phyloP scores from a whole-genome alignment of 2,329 filamentous ascomycete species.

The Aspergillus awamori region DNA sequence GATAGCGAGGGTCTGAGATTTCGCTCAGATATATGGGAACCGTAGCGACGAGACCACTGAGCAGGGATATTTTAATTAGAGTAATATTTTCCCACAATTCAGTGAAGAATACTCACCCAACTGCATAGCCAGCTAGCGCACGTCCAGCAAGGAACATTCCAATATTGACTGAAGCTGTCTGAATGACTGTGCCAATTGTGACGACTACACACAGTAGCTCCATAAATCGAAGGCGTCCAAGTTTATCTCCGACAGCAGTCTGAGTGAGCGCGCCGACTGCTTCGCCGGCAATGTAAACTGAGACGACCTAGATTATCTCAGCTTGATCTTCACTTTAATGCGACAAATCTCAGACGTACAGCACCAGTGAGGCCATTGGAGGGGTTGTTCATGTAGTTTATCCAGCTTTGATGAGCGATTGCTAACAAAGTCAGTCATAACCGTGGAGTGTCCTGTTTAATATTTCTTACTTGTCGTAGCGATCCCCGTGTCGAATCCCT shows the following conservation, averaged over 20 bases:
- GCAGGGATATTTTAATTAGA: not conserved
- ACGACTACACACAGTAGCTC: conserved; percentile 57
- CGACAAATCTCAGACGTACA: conserved; percentile 33
- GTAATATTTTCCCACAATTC: not conserved
- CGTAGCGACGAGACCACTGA: conserved; percentile 53
- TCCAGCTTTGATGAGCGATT: conserved; percentile 63
- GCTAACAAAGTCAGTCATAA: conserved; percentile 36
- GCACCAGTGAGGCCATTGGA: conserved; percentile 59
- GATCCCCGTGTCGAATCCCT: conserved; percentile 64
- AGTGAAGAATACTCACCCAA: conserved; percentile 41
- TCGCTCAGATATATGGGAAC: conserved; percentile 61
- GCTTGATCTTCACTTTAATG: not conserved
- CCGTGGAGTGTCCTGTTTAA: not conserved
- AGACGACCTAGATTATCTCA: conserved; percentile 48
- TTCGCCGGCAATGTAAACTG: conserved; percentile 64
- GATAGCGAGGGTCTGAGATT: conserved; percentile 52
- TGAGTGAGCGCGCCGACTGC: conserved; percentile 58
- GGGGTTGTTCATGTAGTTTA: conserved; percentile 60
- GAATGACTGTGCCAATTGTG: conserved; percentile 57
- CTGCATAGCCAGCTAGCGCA: conserved; percentile 51
- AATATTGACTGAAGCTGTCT: conserved; percentile 59
- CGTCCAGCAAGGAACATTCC: conserved; percentile 59
- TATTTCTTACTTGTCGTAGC: conserved; percentile 57
- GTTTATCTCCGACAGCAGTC: conserved; percentile 56
- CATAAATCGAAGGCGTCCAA: conserved; percentile 59